phyloP scores from a whole-genome alignment of 345 rosid genomes.

The Jatropha curcas region DNA sequence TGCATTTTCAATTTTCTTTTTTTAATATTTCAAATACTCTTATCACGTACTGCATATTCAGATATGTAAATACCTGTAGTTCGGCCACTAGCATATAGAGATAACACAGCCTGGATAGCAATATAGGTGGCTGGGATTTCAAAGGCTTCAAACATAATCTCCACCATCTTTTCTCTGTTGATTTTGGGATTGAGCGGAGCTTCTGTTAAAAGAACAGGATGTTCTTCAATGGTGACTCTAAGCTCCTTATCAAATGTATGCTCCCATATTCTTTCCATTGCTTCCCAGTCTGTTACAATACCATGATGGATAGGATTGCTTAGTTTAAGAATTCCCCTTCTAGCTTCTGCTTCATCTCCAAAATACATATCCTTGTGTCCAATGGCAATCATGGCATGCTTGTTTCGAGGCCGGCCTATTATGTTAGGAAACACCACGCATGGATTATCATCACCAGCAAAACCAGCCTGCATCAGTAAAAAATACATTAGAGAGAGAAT shows the following conservation, averaged over 20 bases:
- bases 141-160: conserved; percentile 36
- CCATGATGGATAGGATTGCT: conserved; percentile 31
- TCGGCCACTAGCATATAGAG: conserved; percentile 31
- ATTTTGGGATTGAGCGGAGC: conserved; percentile 33
- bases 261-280: conserved; percentile 33
- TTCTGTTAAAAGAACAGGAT: conserved; percentile 36
- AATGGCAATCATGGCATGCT: conserved; percentile 22
- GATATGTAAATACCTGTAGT: conserved; percentile 19
- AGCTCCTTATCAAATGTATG: conserved; percentile 24
- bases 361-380: conserved; percentile 27
- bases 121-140: conserved; percentile 25
- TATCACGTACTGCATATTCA: not conserved
- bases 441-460: conserved; percentile 38
- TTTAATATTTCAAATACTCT: too few species aligned
- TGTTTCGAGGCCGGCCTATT: conserved; percentile 27
- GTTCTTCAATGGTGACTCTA: conserved; percentile 22
- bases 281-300: conserved; percentile 31
- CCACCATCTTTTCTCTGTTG: conserved; percentile 32
- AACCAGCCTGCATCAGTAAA: conserved; percentile 24
- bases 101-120: conserved; percentile 29
- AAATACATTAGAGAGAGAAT: not conserved
- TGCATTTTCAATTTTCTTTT: not conserved
- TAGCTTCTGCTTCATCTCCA: conserved; percentile 29
- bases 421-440: conserved; percentile 26
- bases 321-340: conserved; percentile 22